Evolutionary conservation across 257 asterid species (phyloP), one percentile per base, ranked within the genome.

Genomic region (Nicotiana benthamiana): DNA sequence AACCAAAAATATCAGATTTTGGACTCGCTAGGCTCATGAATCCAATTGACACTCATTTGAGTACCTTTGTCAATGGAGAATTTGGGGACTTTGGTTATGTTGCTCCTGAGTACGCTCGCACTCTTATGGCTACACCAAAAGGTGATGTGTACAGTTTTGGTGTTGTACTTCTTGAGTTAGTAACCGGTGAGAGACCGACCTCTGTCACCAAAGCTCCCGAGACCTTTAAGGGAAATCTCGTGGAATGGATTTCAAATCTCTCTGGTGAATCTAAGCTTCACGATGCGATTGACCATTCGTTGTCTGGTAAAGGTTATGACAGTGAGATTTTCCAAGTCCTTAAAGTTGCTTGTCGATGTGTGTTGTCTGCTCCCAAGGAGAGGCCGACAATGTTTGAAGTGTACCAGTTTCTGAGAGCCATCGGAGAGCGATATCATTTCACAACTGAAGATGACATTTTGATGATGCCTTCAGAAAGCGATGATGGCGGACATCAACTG

Each of bases 21-120:
- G 98, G 97, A 16, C 94, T 94, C 2, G 97, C 97, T 3, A 81
- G 98, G 83, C 96, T 94, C 60, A 90, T 94, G 98, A 93, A 94
- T 79, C 98, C 97, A 0, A 79, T 93, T 8, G 97, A 94, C 88
- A 90, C 97, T 27, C 98, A 93, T 82, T 82, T 94, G 88, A 94
- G 97, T 81, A 94, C 98, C 18, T 93, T 93, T 17, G 97, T 94
- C 80, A 94, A 94, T 30, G 97, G 98, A 6, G 97, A 94, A 75
- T 94, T 94, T 1, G 98, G 98, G 28, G 97, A 94, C 65, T 86
- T 87, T 78, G 98, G 98, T 59, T 94, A 94, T 75, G 97, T 94
- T 63, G 97, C 97, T 0, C 98, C 96, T 0, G 98, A 94, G 80
- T 91, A 93, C 11, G 63, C 93, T 0, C 88, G 97, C 81, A 94